Percentiles rank a stretch among this genome's conserved stretches.
Evolutionary conservation across 2,329 filamentous ascomycete species (phyloP).

Genomic region (Leptographium flavum): DNA sequence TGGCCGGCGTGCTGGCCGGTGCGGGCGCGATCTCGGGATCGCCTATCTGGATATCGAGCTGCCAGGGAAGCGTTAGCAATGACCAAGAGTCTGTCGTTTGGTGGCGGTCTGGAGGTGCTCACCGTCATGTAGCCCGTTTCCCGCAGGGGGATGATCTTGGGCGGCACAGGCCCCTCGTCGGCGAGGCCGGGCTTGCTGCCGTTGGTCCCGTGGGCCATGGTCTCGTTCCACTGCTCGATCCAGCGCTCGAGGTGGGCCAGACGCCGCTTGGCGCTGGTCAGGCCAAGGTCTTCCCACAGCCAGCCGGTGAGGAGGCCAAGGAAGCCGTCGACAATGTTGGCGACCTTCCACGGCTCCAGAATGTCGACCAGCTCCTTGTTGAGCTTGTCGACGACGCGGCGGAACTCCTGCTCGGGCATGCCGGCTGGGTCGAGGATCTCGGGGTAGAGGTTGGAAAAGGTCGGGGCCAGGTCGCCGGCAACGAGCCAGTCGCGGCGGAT

Average conservation of each 20-base stretch:
- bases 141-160: slow-evolving; percentile 13
- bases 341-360: slow-evolving; percentile 62
- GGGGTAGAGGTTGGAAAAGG: slow-evolving; percentile 89
- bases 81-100: no score
- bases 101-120: background rate
- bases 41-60: slow-evolving; percentile 15
- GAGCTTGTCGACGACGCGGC: slow-evolving; percentile 64
- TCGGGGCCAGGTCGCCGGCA: slow-evolving; percentile 77
- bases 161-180: slow-evolving; percentile 8
- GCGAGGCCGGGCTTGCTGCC: background rate
- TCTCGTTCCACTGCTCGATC: slow-evolving; percentile 75
- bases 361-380: slow-evolving; percentile 64
- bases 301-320: slow-evolving; percentile 78
- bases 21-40: slow-evolving; percentile 13
- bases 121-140: slow-evolving; percentile 15
- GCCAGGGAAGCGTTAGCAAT: no score
- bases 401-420: slow-evolving; percentile 74
- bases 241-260: slow-evolving; percentile 60
- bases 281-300: slow-evolving; percentile 84
- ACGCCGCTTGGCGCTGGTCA: slow-evolving; percentile 60
- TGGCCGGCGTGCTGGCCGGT: slow-evolving; percentile 10
- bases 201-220: slow-evolving; percentile 36
- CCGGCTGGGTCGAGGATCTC: slow-evolving; percentile 82
- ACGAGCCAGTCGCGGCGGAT: slow-evolving; percentile 86
- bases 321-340: slow-evolving; percentile 67